These are phyloP conservation scores for Exserohilum turcica DNA, from an alignment of 2,329 filamentous ascomycete genomes.

Conservation along the genomic window DNA sequence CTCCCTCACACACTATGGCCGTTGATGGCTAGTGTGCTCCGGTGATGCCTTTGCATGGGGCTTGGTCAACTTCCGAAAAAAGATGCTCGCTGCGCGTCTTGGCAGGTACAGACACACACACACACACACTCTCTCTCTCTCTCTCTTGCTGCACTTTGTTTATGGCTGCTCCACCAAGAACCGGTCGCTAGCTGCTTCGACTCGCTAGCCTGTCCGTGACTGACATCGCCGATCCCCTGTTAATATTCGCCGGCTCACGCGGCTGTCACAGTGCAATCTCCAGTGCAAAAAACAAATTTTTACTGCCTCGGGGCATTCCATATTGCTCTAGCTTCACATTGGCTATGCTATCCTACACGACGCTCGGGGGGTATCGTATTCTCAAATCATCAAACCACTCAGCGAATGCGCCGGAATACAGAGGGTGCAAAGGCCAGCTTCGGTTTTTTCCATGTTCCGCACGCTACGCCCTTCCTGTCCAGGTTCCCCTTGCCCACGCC, in stretches of 20 bases:
- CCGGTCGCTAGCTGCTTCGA: too few species aligned
- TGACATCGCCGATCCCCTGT: not conserved
- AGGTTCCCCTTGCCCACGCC: not conserved
- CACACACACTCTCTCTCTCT: too few species aligned
- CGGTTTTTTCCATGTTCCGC: not conserved
- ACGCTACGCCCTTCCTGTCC: not conserved
- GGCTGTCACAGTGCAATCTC: not conserved
- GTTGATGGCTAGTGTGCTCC: not conserved
- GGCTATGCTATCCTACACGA: slow-evolving; percentile 3
- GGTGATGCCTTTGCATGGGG: not conserved
- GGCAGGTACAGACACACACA: slow-evolving; percentile 4
- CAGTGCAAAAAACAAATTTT: not conserved
- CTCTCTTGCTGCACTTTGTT: too few species aligned
- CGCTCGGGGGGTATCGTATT: slow-evolving; percentile 13
- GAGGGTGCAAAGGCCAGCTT: slow-evolving; percentile 11
- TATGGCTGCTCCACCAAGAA: too few species aligned
- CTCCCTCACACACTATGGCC: not conserved
- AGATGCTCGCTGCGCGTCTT: not conserved
- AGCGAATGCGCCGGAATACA: slow-evolving; percentile 9
- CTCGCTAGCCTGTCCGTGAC: not conserved
- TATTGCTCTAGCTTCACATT: not conserved
- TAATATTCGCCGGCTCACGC: not conserved
- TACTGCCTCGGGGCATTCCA: not conserved
- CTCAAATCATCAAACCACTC: slow-evolving; percentile 4
- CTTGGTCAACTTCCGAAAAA: slow-evolving; percentile 9